Conservation (phyloP, 2,329 filamentous ascomycete genomes). For the Stagonosporopsis cucurbitacearum region DNA sequence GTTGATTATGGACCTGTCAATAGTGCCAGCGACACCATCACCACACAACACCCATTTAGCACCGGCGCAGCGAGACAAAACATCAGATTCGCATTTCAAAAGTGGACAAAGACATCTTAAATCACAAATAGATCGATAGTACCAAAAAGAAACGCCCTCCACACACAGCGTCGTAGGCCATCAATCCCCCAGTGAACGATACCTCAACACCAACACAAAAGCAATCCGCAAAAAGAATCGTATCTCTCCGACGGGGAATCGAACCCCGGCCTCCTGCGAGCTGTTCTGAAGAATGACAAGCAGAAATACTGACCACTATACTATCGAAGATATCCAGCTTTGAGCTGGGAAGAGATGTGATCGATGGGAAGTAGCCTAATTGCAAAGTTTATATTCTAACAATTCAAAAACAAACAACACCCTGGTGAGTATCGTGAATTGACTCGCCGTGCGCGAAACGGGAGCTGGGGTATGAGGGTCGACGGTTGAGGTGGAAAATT, state of each 20-base stretch:
- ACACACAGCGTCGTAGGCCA: background rate
- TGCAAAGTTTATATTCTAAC: background rate
- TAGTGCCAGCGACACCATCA: background rate
- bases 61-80: background rate
- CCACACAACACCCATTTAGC: background rate
- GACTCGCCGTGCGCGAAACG: background rate
- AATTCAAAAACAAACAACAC: too few species aligned
- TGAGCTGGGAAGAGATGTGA: constrained; percentile 12
- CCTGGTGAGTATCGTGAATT: background rate
- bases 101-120: background rate
- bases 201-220: too few species aligned
- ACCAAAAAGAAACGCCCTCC: background rate
- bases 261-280: constrained; percentile 20
- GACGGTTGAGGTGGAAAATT: background rate
- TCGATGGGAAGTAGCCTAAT: background rate
- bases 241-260: constrained; percentile 20
- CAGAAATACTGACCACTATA: constrained; percentile 22
- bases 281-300: constrained; percentile 14
- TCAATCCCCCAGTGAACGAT: too few species aligned
- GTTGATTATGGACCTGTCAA: background rate
- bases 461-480: background rate
- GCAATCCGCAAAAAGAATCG: background rate
- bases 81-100: background rate
- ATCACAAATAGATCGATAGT: background rate
- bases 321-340: constrained; percentile 19